phyloP scores from a whole-genome alignment of 148 eudicot genomes.

The Fallopia convolvulus region DNA sequence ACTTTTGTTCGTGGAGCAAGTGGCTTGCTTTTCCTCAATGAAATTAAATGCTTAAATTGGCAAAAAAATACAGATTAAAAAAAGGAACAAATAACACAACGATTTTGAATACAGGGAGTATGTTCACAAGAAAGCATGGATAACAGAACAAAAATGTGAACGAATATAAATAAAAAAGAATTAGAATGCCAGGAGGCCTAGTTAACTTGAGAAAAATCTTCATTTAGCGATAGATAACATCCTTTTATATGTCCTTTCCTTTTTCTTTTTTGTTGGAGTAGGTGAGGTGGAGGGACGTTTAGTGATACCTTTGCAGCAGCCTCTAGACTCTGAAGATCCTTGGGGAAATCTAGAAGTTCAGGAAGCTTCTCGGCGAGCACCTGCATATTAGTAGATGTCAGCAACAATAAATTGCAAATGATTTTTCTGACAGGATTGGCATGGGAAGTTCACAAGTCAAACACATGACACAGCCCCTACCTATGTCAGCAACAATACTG shows the following conservation, averaged over 20 bases:
- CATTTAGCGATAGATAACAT: not conserved
- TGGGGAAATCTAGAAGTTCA: conserved; percentile 32
- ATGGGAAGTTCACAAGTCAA: not conserved
- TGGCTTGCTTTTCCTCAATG: not conserved
- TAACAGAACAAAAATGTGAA: not conserved
- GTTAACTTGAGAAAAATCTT: not conserved
- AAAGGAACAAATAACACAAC: not conserved
- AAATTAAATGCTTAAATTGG: not conserved
- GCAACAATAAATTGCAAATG: not conserved
- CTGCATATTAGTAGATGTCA: conserved; percentile 14
- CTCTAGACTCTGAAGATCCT: conserved; percentile 33
- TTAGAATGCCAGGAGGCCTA: not conserved
- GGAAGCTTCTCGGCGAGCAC: conserved; percentile 40
- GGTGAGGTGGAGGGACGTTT: not conserved
- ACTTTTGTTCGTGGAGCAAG: not conserved
- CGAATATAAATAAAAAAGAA: not conserved
- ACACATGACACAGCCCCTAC: not conserved
- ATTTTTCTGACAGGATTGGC: not conserved
- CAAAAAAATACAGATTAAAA: not conserved
- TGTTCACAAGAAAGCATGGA: not conserved
- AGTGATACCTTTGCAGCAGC: conserved; percentile 29
- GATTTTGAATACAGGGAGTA: not conserved
- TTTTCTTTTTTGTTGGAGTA: not conserved
- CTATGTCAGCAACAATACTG: not conserved
- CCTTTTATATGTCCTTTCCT: not conserved